phyloP scores from a whole-genome alignment of 164 flowering plant species.

The Litsea cubeba region DNA sequence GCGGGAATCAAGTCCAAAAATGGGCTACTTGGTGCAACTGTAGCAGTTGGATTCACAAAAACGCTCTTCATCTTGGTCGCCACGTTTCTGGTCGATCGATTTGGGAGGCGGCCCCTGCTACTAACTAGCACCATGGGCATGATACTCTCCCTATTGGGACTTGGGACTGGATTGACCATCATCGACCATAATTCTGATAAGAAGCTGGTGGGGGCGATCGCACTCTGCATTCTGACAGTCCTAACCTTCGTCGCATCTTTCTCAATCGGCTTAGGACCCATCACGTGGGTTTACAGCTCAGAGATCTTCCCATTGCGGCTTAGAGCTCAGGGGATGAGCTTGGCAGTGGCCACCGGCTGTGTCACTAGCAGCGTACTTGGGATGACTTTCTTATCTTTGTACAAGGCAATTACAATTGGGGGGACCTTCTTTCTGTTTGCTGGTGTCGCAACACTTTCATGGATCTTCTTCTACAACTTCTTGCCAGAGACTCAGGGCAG shows the following conservation, averaged over 20 bases:
- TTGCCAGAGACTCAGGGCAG: conserved; percentile 62
- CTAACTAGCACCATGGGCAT: conserved; percentile 53
- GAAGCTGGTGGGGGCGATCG: conserved; percentile 48
- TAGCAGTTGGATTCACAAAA: conserved; percentile 62
- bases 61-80: conserved; percentile 51
- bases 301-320: conserved; percentile 61
- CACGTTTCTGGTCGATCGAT: conserved; percentile 44
- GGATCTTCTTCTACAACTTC: conserved; percentile 42
- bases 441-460: conserved; percentile 32
- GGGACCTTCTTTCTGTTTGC: conserved; percentile 53
- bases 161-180: conserved; percentile 35
- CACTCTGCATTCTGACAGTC: conserved; percentile 27
- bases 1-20: conserved; percentile 43
- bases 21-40: conserved; percentile 45
- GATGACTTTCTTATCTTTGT: conserved; percentile 46
- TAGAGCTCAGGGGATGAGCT: conserved; percentile 51
- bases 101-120: conserved; percentile 67
- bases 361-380: conserved; percentile 44
- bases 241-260: conserved; percentile 40
- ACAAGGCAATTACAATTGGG: conserved; percentile 39
- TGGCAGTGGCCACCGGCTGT: conserved; percentile 50
- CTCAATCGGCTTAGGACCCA: conserved; percentile 70
- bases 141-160: conserved; percentile 37
- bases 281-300: conserved; percentile 67
- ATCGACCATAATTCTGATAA: conserved; percentile 28